These are phyloP conservation scores for Globisporangium recalcitrans DNA, from an alignment of 352 stramenopile species.

Conservation along the genomic window DNA sequence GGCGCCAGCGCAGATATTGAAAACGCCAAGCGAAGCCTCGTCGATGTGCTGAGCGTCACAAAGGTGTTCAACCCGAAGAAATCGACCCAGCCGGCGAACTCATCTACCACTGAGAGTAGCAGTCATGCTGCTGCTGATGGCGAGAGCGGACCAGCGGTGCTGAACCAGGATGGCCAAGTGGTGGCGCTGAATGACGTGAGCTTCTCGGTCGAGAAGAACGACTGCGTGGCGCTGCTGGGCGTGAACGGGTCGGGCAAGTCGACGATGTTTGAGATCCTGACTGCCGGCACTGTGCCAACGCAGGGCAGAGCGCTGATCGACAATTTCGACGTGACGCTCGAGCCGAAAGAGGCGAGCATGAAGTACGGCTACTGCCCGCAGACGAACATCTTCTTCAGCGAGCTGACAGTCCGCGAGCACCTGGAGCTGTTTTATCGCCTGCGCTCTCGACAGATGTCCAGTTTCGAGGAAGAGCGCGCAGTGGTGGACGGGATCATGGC, in stretches of 20 bases:
- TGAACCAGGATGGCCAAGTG: slow-evolving; percentile 48
- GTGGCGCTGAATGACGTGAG: slow-evolving; percentile 71
- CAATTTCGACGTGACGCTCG: slow-evolving; percentile 46
- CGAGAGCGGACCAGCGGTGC: slow-evolving; percentile 15
- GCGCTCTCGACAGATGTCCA: slow-evolving; percentile 26
- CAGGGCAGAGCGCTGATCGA: slow-evolving; percentile 52
- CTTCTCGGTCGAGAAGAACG: slow-evolving; percentile 78
- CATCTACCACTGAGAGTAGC: neutral
- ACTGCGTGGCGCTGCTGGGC: slow-evolving; percentile 91
- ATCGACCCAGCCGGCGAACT: neutral
- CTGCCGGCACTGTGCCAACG: slow-evolving; percentile 82
- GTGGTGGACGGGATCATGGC: slow-evolving; percentile 41
- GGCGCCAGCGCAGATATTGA: slow-evolving; percentile 14
- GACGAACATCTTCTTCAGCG: slow-evolving; percentile 66
- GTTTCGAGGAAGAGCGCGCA: slow-evolving; percentile 21
- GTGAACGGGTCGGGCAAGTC: slow-evolving; percentile 96
- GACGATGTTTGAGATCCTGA: slow-evolving; percentile 96
- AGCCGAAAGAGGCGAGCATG: slow-evolving; percentile 46
- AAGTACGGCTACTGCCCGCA: slow-evolving; percentile 80
- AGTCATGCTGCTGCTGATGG: slow-evolving; percentile 6
- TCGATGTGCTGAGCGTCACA: slow-evolving; percentile 41
- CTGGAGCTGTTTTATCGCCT: slow-evolving; percentile 66
- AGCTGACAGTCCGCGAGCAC: slow-evolving; percentile 72
- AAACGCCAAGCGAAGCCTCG: slow-evolving; percentile 33
- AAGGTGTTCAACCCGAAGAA: slow-evolving; percentile 68